A percentile compares a stretch with the other conserved stretches of the same genome.
These are phyloP conservation scores for Candolleomyces efflorescens DNA, from an alignment of 768 basidiomycete genomes.

Conservation along the genomic window DNA sequence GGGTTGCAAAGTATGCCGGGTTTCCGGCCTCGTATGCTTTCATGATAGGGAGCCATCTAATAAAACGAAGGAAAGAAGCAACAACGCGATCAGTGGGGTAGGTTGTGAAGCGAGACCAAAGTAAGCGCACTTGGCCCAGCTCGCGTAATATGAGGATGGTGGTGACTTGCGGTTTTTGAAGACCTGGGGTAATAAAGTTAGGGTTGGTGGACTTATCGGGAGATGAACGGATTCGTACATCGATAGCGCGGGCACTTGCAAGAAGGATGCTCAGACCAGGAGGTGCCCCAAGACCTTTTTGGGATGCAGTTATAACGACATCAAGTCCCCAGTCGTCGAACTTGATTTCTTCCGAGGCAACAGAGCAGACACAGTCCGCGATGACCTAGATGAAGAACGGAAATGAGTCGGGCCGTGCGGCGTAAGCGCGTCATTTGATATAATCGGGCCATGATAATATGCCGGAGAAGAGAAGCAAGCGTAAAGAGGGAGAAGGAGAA, in stretches of 20 bases:
- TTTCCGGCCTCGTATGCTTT: conserved; percentile 80
- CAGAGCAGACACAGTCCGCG: conserved; percentile 94
- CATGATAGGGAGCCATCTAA: conserved; percentile 91
- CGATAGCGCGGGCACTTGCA: conserved; percentile 75
- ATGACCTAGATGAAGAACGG: conserved; percentile 45
- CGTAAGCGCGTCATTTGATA: background rate
- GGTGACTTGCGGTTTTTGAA: conserved; percentile 54
- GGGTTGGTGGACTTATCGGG: background rate
- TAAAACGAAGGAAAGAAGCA: background rate
- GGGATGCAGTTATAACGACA: conserved; percentile 79
- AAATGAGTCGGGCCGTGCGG: background rate
- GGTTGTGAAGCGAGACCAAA: background rate
- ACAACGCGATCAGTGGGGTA: background rate
- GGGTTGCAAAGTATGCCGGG: conserved; percentile 91
- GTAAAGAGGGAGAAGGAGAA: conserved; percentile 7
- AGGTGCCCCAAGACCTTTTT: conserved; percentile 91
- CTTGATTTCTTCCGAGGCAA: conserved; percentile 91
- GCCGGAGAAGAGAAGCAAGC: background rate
- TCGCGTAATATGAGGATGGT: conserved; percentile 78
- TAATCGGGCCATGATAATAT: background rate
- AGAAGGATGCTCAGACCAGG: conserved; percentile 89
- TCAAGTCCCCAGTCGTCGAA: conserved; percentile 95
- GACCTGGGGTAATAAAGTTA: conserved; percentile 1
- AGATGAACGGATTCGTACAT: conserved; percentile 41
- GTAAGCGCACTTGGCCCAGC: conserved; percentile 70